Evolutionary conservation across 345 rosid species (phyloP).

Genomic region (Eutrema japonicum): DNA sequence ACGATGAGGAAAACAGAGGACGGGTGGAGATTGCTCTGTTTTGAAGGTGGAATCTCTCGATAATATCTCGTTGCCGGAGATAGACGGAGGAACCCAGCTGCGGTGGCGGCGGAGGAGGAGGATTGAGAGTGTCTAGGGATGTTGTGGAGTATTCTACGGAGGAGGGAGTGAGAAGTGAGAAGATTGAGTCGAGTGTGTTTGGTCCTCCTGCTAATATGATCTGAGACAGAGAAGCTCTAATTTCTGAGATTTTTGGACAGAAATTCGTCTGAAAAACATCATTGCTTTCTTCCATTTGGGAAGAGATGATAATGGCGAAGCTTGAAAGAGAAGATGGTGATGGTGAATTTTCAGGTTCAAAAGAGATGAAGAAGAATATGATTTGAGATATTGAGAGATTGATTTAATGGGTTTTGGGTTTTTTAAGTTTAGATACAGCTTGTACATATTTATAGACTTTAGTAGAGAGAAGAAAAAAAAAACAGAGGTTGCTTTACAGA

Average conservation of each 20-base stretch:
- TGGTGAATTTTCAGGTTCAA: constrained; percentile 11
- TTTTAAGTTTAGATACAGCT: constrained; percentile 22
- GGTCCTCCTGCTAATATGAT: constrained; percentile 75
- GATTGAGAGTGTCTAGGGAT: neutral
- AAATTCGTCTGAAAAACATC: constrained; percentile 27
- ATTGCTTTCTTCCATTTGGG: constrained; percentile 50
- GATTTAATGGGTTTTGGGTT: constrained; percentile 7
- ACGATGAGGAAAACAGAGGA: constrained; percentile 44
- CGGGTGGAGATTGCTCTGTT: constrained; percentile 45
- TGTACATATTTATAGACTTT: constrained; percentile 43
- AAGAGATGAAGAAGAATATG: constrained; percentile 15
- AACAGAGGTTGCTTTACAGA: constrained; percentile 29
- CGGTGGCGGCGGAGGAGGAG: constrained; percentile 49
- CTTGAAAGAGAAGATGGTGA: constrained; percentile 23
- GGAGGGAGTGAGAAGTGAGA: constrained; percentile 59
- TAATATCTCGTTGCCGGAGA: constrained; percentile 80
- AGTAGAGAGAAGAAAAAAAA: constrained; percentile 10
- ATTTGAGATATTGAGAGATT: constrained; percentile 19
- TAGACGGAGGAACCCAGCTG: constrained; percentile 87
- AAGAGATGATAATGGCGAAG: neutral
- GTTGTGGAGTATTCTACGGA: constrained; percentile 36
- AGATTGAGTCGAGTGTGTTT: constrained; percentile 82
- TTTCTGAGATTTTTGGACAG: constrained; percentile 40
- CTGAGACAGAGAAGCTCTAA: constrained; percentile 69
- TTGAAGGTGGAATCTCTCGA: constrained; percentile 63